Evolutionary conservation across 306 rosid genomes (phyloP).

Genomic region (Citrullus mucosospermus): DNA sequence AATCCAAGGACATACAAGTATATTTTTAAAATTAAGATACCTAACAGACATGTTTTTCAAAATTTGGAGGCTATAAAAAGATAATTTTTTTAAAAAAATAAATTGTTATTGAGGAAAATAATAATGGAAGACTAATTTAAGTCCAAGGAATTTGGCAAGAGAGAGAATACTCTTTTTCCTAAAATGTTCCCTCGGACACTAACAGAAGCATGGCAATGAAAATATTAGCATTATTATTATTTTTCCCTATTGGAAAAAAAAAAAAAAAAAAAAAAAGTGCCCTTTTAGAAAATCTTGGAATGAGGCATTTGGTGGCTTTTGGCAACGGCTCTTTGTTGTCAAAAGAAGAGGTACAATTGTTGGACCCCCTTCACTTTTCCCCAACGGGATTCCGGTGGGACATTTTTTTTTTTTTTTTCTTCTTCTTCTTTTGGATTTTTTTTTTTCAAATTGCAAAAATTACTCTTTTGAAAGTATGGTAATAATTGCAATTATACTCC

Average conservation of each 20-base stretch:
- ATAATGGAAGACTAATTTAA: background rate
- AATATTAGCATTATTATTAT: background rate
- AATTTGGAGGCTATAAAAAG: too few species aligned
- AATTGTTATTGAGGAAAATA: background rate
- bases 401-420: too few species aligned
- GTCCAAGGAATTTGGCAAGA: background rate
- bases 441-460: too few species aligned
- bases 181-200: constrained; percentile 5
- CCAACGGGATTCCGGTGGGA: background rate
- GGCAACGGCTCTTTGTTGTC: constrained; percentile 5
- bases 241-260: background rate
- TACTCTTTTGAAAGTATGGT: too few species aligned
- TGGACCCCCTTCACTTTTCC: background rate
- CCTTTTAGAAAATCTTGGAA: background rate
- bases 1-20: too few species aligned
- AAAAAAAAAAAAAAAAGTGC: background rate
- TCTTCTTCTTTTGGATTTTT: too few species aligned
- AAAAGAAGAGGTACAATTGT: background rate
- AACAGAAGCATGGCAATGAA: background rate
- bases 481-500: too few species aligned
- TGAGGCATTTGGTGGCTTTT: background rate
- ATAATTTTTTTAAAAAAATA: too few species aligned
- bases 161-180: background rate
- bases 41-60: too few species aligned
- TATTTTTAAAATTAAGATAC: too few species aligned